Evolutionary conservation across 1,284 basidiomycete species (phyloP).

Genomic region (Melanopsichium pennsylvanicum): DNA sequence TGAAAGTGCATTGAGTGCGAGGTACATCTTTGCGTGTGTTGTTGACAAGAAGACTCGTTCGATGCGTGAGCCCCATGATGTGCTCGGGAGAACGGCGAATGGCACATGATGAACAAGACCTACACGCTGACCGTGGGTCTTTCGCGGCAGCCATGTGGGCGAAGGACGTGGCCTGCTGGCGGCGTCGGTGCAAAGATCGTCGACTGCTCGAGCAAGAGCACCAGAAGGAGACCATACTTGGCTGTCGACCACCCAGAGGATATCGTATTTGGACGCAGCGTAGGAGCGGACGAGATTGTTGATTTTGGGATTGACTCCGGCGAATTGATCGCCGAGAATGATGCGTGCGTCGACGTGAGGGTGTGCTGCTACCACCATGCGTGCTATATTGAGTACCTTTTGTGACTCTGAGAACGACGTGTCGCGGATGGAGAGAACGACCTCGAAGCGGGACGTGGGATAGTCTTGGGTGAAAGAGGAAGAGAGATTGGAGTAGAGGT

Average conservation of each 20-base stretch:
- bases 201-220: constrained; percentile 86
- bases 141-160: constrained; percentile 40
- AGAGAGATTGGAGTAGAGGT: constrained; percentile 58
- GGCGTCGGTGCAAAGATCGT: constrained; percentile 81
- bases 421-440: constrained; percentile 60
- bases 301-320: constrained; percentile 96
- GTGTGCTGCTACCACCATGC: constrained; percentile 51
- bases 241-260: constrained; percentile 96
- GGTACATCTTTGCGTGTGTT: constrained; percentile 98
- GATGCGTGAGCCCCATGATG: constrained; percentile 75
- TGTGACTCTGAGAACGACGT: constrained; percentile 38
- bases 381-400: constrained; percentile 55
- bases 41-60: constrained; percentile 96
- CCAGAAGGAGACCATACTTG: constrained; percentile 82
- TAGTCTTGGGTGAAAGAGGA: constrained; percentile 62
- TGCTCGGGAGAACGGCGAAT: constrained; percentile 75
- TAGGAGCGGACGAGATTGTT: constrained; percentile 93
- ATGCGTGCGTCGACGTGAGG: constrained; percentile 52
- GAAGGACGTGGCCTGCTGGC: constrained; percentile 51
- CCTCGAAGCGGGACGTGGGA: constrained; percentile 54
- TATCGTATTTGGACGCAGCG: constrained; percentile 78
- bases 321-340: constrained; percentile 65
- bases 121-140: constrained; percentile 67
- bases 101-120: constrained; percentile 96
- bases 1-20: constrained; percentile 85